These are phyloP conservation scores for Terfezia claveryi DNA, from an alignment of 495 filamentous ascomycete genomes.

Conservation along the genomic window DNA sequence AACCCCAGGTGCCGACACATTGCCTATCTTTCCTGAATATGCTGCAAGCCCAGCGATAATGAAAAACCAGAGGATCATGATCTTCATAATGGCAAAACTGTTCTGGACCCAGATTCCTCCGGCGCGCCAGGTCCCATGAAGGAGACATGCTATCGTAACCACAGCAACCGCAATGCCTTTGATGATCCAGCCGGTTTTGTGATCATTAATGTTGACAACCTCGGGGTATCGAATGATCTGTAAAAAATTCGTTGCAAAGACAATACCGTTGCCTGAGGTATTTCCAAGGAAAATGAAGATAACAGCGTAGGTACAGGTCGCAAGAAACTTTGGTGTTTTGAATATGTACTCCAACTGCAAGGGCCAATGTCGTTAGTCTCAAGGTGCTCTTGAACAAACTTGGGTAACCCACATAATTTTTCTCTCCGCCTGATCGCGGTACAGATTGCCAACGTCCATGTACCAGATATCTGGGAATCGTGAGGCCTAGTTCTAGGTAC, in stretches of 20 bases:
- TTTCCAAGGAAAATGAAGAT: conserved; percentile 30
- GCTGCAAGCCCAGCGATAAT: conserved; percentile 22
- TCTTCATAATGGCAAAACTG: conserved; percentile 28
- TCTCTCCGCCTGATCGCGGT: conserved; percentile 29
- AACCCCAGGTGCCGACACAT: not conserved
- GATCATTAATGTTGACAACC: not conserved
- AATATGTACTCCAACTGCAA: conserved; percentile 27
- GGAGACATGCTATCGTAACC: conserved; percentile 23
- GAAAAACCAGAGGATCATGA: conserved; percentile 24
- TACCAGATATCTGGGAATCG: conserved; percentile 23
- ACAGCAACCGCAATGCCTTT: conserved; percentile 26
- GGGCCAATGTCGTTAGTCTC: not conserved
- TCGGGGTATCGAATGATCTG: conserved; percentile 11
- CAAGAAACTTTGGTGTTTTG: conserved; percentile 19
- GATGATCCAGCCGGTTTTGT: conserved; percentile 12
- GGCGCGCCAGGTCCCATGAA: conserved; percentile 27
- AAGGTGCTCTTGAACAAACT: not conserved
- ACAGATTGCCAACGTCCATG: conserved; percentile 18
- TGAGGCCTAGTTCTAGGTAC: conserved; percentile 27
- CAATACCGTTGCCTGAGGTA: conserved; percentile 27
- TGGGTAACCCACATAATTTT: conserved; percentile 28
- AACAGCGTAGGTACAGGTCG: conserved; percentile 27
- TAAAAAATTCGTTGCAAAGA: conserved; percentile 23
- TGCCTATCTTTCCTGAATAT: conserved; percentile 7
- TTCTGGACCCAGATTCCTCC: conserved; percentile 32